Evolutionary conservation across 306 rosid species (phyloP).

Genomic region (Acacia crassicarpa): DNA sequence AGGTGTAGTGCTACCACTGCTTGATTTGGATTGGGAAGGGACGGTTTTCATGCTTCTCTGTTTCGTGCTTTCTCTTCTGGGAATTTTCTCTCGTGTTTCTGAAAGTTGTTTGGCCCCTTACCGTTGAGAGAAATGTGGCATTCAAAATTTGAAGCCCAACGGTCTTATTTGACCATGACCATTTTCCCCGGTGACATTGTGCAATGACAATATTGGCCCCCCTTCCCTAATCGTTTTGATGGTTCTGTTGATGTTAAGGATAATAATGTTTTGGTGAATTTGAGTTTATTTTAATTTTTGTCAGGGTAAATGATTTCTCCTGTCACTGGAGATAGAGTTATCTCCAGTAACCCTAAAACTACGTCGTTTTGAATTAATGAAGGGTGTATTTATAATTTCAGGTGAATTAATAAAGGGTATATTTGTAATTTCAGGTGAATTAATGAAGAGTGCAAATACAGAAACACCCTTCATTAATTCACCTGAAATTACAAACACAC

Average conservation of each 20-base stretch:
- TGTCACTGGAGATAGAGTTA: too few species aligned
- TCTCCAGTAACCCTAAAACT: too few species aligned
- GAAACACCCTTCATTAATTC: too few species aligned
- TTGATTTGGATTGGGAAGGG: constrained; percentile 39
- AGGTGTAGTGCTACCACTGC: constrained; percentile 27
- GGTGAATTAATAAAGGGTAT: too few species aligned
- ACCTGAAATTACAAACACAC: too few species aligned
- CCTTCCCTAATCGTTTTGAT: not conserved
- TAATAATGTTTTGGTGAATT: not conserved
- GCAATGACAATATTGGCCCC: constrained; percentile 22
- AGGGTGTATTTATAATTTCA: too few species aligned
- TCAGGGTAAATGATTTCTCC: too few species aligned
- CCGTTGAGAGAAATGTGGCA: not conserved
- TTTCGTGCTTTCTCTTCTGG: not conserved
- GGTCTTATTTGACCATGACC: constrained; percentile 37
- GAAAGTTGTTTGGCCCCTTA: not conserved
- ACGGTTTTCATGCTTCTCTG: constrained; percentile 44
- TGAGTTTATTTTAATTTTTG: too few species aligned
- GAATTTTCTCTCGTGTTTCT: not conserved
- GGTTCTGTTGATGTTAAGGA: not conserved
- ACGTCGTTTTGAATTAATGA: too few species aligned
- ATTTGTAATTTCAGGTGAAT: too few species aligned
- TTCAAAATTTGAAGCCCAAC: constrained; percentile 67
- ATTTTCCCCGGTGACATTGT: not conserved
- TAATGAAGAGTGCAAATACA: too few species aligned